Evolutionary conservation across 192 early-diverging fungal species (phyloP).

Genomic region (Backusella tuberculispora): DNA sequence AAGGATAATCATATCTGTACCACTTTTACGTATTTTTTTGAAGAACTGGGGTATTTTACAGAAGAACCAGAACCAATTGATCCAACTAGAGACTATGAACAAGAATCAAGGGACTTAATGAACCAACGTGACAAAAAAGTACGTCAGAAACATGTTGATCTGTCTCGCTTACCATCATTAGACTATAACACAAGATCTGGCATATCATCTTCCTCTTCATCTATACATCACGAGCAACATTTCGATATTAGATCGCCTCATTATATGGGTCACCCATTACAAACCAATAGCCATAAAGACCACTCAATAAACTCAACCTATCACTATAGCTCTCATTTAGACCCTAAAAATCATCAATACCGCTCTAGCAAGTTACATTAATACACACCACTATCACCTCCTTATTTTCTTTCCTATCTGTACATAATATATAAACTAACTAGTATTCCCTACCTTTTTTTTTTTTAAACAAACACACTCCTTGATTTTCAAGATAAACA

Average conservation of each 20-base stretch:
- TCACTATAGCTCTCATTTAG: background rate
- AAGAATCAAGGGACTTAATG: constrained; percentile 12
- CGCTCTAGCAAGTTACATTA: constrained; percentile 12
- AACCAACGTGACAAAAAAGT: constrained; percentile 10
- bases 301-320: background rate
- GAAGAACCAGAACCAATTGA: constrained; percentile 43
- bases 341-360: background rate
- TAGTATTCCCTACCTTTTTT: background rate
- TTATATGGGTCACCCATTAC: constrained; percentile 17
- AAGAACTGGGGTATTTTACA: constrained; percentile 35
- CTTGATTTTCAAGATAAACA: background rate
- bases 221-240: constrained; percentile 20
- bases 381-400: no score
- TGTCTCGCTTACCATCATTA: constrained; percentile 2
- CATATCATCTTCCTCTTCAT: constrained; percentile 8
- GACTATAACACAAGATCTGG: constrained; percentile 15
- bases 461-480: background rate
- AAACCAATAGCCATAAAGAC: background rate
- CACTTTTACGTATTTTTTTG: constrained; percentile 26
- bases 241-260: constrained; percentile 19
- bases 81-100: constrained; percentile 35
- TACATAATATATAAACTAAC: background rate
- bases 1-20: constrained; percentile 34
- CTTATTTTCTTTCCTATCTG: background rate
- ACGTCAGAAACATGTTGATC: constrained; percentile 22